Conservation (phyloP, 345 rosid species). For the Citrus glauca region DNA sequence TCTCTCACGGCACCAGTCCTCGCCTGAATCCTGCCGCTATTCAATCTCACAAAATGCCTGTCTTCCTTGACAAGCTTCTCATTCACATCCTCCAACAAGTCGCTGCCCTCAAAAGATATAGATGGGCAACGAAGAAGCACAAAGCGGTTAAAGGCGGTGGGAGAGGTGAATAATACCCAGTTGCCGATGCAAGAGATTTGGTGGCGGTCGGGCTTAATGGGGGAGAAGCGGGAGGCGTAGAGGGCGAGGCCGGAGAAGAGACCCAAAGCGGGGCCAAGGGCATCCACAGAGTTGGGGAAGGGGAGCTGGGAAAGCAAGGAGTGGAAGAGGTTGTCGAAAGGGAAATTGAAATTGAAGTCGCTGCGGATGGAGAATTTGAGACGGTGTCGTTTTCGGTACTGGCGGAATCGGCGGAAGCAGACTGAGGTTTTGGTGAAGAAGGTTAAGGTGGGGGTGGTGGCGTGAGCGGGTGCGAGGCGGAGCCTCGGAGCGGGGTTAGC, state of each 20-base stretch:
- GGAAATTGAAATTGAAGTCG: conserved; percentile 9
- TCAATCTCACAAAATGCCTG: conserved; percentile 69
- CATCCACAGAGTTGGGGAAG: conserved; percentile 35
- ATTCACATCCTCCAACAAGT: conserved; percentile 49
- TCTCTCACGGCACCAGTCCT: conserved; percentile 8
- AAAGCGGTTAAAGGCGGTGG: conserved; percentile 89
- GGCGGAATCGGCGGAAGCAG: conserved; percentile 31
- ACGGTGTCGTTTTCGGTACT: conserved; percentile 47
- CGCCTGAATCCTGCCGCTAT: conserved; percentile 51
- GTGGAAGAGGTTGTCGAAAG: conserved; percentile 26
- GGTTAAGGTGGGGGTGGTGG: conserved; percentile 21
- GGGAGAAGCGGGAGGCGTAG: conserved; percentile 25
- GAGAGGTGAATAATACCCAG: conserved; percentile 76
- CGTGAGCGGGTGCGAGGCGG: conserved; percentile 20
- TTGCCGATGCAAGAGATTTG: conserved; percentile 39
- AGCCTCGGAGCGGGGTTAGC: conserved; percentile 20
- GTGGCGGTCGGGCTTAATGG: neutral
- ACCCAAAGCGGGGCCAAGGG: conserved; percentile 50
- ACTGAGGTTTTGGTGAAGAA: conserved; percentile 6
- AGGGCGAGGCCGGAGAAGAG: conserved; percentile 62
- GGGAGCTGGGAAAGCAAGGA: conserved; percentile 39
- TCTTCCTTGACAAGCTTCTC: conserved; percentile 74
- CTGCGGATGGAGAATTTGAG: conserved; percentile 28
- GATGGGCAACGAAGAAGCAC: conserved; percentile 85
- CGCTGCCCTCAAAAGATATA: conserved; percentile 45